phyloP scores from a whole-genome alignment of 352 stramenopile genomes.

The Nothophytophthora sp. region DNA sequence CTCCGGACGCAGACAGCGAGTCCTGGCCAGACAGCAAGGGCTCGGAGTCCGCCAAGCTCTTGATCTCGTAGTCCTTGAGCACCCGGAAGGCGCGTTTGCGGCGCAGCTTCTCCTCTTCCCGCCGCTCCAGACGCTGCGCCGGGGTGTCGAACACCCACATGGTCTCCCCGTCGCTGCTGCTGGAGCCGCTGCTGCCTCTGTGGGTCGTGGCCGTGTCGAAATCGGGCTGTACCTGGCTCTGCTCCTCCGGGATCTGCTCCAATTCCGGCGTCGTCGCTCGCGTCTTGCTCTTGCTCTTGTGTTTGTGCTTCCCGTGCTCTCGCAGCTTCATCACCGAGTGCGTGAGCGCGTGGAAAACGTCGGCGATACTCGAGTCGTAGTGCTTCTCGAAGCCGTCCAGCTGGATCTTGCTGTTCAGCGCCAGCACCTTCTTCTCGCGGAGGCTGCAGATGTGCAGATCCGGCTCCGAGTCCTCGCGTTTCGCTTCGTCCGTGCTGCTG shows the following conservation, averaged over 20 bases:
- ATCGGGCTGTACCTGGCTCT: constrained; percentile 6
- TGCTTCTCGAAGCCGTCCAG: constrained; percentile 58
- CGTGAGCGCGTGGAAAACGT: constrained; percentile 54
- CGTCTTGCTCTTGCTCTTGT: constrained; percentile 11
- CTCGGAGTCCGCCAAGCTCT: constrained; percentile 29
- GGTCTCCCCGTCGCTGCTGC: constrained; percentile 39
- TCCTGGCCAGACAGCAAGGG: constrained; percentile 22
- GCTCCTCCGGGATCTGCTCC: constrained; percentile 29
- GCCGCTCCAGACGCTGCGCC: constrained; percentile 47
- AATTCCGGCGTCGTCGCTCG: constrained; percentile 3
- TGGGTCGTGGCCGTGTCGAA: constrained; percentile 15
- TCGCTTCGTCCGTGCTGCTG: constrained; percentile 16
- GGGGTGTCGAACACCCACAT: constrained; percentile 60
- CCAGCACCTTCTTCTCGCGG: constrained; percentile 60
- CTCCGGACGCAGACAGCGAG: constrained; percentile 21
- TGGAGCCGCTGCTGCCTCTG: constrained; percentile 8
- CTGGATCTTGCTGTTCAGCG: constrained; percentile 51
- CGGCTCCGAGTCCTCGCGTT: constrained; percentile 8
- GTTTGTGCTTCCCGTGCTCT: constrained; percentile 21
- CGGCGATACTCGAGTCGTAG: constrained; percentile 62
- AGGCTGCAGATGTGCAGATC: constrained; percentile 40
- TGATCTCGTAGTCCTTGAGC: constrained; percentile 52
- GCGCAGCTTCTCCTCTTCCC: constrained; percentile 51
- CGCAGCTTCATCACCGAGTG: constrained; percentile 31
- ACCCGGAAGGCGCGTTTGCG: constrained; percentile 58